A percentile compares a stretch with the other conserved stretches of the same genome.
Conservation (phyloP, 2,329 filamentous ascomycete species). For the Lachnellula subtilissima region DNA sequence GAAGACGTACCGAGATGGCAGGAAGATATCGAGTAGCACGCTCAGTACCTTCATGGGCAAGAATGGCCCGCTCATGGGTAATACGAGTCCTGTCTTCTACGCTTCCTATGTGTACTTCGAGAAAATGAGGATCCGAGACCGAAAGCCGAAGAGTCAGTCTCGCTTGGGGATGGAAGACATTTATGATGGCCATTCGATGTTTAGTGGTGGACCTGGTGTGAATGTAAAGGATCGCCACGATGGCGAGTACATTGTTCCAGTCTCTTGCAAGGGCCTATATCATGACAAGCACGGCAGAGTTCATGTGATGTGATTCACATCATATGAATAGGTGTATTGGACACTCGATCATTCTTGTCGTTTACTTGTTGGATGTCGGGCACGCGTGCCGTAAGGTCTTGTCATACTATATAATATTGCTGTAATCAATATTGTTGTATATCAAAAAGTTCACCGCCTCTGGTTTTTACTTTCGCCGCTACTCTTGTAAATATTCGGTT, state of each 20-base stretch:
- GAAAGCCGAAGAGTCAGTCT: slow-evolving; percentile 47
- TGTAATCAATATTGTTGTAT: neutral
- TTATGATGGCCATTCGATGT: neutral
- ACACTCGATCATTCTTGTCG: neutral
- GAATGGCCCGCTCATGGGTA: slow-evolving; percentile 43
- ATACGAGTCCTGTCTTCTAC: slow-evolving; percentile 47
- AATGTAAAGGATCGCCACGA: neutral
- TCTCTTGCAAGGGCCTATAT: neutral
- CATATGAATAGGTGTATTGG: neutral
- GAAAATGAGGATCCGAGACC: slow-evolving; percentile 47
- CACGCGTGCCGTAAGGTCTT: neutral
- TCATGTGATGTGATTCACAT: neutral
- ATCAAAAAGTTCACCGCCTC: too few species aligned
- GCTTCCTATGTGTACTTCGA: slow-evolving; percentile 55
- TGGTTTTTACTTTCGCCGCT: neutral
- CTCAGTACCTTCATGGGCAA: slow-evolving; percentile 46
- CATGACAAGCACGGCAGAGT: neutral
- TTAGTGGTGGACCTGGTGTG: neutral
- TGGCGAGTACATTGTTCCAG: neutral
- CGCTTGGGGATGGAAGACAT: slow-evolving; percentile 45
- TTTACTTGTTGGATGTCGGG: neutral
- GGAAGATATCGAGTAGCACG: slow-evolving; percentile 30
- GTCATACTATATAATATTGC: neutral
- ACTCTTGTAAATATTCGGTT: neutral
- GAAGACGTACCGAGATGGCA: slow-evolving; percentile 35